Conservation (phyloP, 1,139 yeast species). For the Blastobotrys apis region DNA sequence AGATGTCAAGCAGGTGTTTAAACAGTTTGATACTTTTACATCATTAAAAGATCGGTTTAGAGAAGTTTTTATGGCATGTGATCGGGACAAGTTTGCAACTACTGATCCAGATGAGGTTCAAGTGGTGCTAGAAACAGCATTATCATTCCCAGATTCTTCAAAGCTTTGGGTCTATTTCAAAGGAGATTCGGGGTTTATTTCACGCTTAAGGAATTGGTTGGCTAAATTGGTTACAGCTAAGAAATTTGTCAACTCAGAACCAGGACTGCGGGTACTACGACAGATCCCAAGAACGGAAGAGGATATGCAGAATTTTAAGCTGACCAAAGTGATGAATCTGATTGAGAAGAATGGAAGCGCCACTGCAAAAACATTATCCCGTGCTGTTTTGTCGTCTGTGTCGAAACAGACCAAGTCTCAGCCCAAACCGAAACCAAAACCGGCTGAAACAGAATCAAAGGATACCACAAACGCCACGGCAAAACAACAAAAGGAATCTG, state of each 20-base stretch:
- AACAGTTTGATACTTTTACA: slow-evolving; percentile 37
- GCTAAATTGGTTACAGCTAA: slow-evolving; percentile 19
- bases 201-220: slow-evolving; percentile 34
- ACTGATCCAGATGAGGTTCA: slow-evolving; percentile 27
- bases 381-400: neutral
- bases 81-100: slow-evolving; percentile 21
- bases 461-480: too few relatives aligned
- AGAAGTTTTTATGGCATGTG: slow-evolving; percentile 15
- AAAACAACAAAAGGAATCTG: neutral
- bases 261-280: slow-evolving; percentile 22
- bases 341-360: slow-evolving; percentile 21
- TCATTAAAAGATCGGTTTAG: slow-evolving; percentile 11
- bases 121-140: slow-evolving; percentile 23
- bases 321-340: slow-evolving; percentile 22
- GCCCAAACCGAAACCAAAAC: neutral
- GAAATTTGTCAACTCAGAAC: slow-evolving; percentile 18
- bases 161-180: slow-evolving; percentile 27
- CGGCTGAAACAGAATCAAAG: neutral
- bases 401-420: neutral
- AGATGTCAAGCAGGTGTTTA: slow-evolving; percentile 65
- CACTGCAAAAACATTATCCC: neutral
- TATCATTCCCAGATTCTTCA: slow-evolving; percentile 18
- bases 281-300: slow-evolving; percentile 24
- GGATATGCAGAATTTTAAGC: slow-evolving; percentile 24
- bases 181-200: slow-evolving; percentile 19